Percentiles rank a stretch among this genome's conserved stretches.
These are phyloP conservation scores for Zoysia pacifica DNA, from an alignment of 176 grass and related monocot genomes.

Conservation along the genomic window DNA sequence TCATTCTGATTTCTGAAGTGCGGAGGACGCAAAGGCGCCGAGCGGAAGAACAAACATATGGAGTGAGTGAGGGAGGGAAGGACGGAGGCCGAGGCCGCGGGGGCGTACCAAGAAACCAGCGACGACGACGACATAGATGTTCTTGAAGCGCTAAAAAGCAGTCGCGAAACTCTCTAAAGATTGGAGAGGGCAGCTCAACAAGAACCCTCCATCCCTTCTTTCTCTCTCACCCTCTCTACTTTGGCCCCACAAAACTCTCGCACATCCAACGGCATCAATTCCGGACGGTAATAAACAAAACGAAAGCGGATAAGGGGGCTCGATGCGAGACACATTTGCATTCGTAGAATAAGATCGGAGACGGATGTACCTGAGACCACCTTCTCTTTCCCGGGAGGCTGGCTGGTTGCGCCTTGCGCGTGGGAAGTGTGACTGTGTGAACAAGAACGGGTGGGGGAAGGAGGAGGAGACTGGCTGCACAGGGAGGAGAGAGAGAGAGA, in stretches of 20 bases:
- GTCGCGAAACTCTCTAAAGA: slow-evolving; percentile 47
- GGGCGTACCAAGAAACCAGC: slow-evolving; percentile 7
- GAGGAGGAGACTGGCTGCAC: slow-evolving; percentile 7
- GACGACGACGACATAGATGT: slow-evolving; percentile 12
- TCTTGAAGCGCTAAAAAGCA: slow-evolving; percentile 48
- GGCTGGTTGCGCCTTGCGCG: neutral
- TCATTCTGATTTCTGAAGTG: slow-evolving; percentile 60
- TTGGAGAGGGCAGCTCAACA: slow-evolving; percentile 20
- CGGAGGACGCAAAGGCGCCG: slow-evolving; percentile 43
- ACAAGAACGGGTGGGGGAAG: slow-evolving; percentile 34
- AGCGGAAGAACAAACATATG: neutral
- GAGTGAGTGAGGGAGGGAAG: neutral
- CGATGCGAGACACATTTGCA: slow-evolving; percentile 23
- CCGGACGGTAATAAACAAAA: slow-evolving; percentile 45
- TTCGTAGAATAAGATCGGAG: slow-evolving; percentile 43
- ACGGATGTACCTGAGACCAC: slow-evolving; percentile 31
- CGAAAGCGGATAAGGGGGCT: neutral
- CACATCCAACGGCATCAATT: slow-evolving; percentile 37
- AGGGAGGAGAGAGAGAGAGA: slow-evolving; percentile 23
- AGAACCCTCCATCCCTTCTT: slow-evolving; percentile 30
- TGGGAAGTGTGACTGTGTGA: neutral
- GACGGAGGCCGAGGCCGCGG: neutral
- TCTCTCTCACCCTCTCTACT: slow-evolving; percentile 35
- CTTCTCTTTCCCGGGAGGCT: slow-evolving; percentile 23
- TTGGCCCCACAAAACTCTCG: slow-evolving; percentile 38